Conservation (phyloP, 345 rosid genomes). For the Eucalyptus sideroxylon region DNA sequence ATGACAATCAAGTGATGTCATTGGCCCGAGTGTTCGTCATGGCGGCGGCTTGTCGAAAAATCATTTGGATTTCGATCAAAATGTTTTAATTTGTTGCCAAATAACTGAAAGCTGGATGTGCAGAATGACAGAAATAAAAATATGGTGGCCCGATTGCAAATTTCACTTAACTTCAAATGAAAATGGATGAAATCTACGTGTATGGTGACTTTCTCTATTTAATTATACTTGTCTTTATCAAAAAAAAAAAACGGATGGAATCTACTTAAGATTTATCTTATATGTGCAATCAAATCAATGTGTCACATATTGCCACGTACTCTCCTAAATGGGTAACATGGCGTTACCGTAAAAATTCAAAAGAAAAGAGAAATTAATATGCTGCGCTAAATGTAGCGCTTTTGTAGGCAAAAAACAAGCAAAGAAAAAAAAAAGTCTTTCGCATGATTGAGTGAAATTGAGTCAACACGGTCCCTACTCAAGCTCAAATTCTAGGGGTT, state of each 20-base stretch:
- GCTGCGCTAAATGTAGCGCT: neutral
- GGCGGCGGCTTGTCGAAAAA: neutral
- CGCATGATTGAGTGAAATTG: fast-evolving
- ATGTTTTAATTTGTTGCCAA: neutral
- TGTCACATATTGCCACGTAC: fast-evolving
- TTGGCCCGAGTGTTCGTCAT: neutral
- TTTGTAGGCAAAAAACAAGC: neutral
- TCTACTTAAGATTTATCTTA: neutral
- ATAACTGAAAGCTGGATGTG: neutral
- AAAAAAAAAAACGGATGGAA: neutral
- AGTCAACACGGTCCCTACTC: neutral
- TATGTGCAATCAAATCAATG: fast-evolving
- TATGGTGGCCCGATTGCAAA: neutral
- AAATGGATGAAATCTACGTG: neutral
- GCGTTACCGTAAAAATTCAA: fast-evolving
- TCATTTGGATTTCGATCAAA: neutral
- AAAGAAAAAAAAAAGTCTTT: neutral
- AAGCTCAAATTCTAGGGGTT: neutral
- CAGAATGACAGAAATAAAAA: neutral
- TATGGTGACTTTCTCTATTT: too few relatives aligned
- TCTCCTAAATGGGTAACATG: fast-evolving
- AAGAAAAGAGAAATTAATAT: neutral
- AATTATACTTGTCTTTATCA: too few relatives aligned
- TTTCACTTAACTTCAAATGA: neutral
- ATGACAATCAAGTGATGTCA: neutral